Percentiles rank a stretch among this genome's conserved stretches.
Evolutionary conservation across 768 basidiomycete genomes (phyloP).

Genomic region (Baorangia bicolor): DNA sequence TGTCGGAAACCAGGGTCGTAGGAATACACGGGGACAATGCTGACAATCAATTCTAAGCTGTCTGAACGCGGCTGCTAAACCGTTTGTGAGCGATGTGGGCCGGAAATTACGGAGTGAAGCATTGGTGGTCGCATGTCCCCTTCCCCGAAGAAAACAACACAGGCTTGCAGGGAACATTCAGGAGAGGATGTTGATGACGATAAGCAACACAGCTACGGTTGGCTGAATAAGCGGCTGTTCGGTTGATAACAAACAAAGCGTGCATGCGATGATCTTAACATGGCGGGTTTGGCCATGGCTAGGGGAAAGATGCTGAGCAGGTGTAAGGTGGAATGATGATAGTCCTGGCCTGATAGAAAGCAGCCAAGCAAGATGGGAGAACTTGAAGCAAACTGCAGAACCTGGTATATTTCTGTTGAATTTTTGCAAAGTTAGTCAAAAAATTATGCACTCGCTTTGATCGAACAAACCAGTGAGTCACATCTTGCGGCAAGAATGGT

Average conservation of each 20-base stretch:
- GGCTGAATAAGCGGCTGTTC: not conserved
- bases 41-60: not conserved
- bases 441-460: too few relatives aligned
- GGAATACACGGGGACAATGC: not conserved
- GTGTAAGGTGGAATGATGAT: not conserved
- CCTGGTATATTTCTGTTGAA: not conserved
- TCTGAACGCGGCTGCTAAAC: not conserved
- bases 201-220: not conserved
- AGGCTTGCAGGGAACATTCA: not conserved
- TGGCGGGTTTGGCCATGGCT: not conserved
- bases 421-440: not conserved
- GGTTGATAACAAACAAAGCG: not conserved
- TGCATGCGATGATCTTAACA: not conserved
- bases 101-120: not conserved
- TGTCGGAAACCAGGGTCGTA: slow-evolving; percentile 2
- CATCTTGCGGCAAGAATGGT: not conserved
- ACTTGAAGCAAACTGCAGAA: not conserved
- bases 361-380: not conserved
- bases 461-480: not conserved
- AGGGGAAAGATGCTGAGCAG: not conserved
- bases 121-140: not conserved
- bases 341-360: not conserved
- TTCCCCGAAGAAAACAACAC: not conserved
- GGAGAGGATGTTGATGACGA: not conserved
- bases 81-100: not conserved